Conservation (phyloP, 1,284 basidiomycete genomes). For the Trichosporon inkin region DNA sequence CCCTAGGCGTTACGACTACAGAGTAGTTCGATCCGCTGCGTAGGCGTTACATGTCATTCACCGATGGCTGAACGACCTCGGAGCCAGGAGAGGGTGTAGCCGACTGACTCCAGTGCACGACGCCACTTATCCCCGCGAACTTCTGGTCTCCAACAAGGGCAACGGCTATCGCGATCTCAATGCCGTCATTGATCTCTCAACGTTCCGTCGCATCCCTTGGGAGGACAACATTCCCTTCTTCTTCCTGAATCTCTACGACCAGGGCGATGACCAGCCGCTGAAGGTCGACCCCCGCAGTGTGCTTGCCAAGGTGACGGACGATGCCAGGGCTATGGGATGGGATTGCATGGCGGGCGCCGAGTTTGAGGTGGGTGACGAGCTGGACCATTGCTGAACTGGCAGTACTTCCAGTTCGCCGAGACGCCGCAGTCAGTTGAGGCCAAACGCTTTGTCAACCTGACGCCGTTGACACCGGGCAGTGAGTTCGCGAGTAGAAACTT, state of each 20-base stretch:
- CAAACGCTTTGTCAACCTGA: slow-evolving; percentile 71
- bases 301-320: slow-evolving; percentile 60
- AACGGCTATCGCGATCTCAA: slow-evolving; percentile 90
- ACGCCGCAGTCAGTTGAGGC: slow-evolving; percentile 67
- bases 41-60: not conserved
- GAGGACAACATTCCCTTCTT: slow-evolving; percentile 90
- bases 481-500: slow-evolving; percentile 45
- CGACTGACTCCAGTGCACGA: slow-evolving; percentile 58
- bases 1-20: too few relatives aligned
- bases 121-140: slow-evolving; percentile 71
- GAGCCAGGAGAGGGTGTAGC: slow-evolving; percentile 43
- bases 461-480: slow-evolving; percentile 87
- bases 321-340: slow-evolving; percentile 54
- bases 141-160: slow-evolving; percentile 79
- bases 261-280: slow-evolving; percentile 70
- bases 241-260: slow-evolving; percentile 81
- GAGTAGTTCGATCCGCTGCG: not conserved
- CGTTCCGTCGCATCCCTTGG: slow-evolving; percentile 84
- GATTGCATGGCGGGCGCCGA: slow-evolving; percentile 76
- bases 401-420: slow-evolving; percentile 97
- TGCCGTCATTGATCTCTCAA: slow-evolving; percentile 76
- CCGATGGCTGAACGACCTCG: not conserved
- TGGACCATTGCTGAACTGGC: not conserved
- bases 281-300: slow-evolving; percentile 79
- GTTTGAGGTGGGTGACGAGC: slow-evolving; percentile 68